Evolutionary conservation across 164 flowering plant species (phyloP).

Genomic region (Tetrastigma voinierianum): DNA sequence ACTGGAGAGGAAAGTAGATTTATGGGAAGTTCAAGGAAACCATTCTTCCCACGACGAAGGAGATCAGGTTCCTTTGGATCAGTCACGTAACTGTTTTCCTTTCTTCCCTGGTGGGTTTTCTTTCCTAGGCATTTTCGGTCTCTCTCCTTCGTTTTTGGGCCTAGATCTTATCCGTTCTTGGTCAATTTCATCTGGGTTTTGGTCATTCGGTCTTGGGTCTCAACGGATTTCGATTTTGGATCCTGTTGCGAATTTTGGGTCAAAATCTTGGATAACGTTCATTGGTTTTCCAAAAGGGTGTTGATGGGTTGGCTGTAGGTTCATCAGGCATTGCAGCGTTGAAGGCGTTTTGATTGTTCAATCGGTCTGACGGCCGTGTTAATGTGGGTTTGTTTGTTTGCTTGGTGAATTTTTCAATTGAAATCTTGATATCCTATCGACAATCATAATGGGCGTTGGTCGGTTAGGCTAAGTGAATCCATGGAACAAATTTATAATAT

Average conservation of each 20-base stretch:
- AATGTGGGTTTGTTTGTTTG: not conserved
- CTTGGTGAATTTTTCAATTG: no score
- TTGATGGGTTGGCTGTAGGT: constrained; percentile 10
- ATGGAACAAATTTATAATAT: constrained; percentile 3
- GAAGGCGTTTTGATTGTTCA: constrained; percentile 15
- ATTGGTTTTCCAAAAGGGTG: constrained; percentile 8
- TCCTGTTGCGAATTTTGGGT: not conserved
- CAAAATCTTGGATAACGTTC: not conserved
- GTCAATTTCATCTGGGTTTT: not conserved
- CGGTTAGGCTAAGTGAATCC: constrained; percentile 5
- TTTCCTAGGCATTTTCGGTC: not conserved
- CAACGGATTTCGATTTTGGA: not conserved
- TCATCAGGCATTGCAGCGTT: constrained; percentile 7
- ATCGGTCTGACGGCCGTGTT: not conserved
- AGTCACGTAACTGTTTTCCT: constrained; percentile 15
- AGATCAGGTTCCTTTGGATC: constrained; percentile 10
- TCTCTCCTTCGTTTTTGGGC: not conserved
- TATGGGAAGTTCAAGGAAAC: constrained; percentile 2
- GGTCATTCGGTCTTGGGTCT: not conserved
- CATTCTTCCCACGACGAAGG: constrained; percentile 7
- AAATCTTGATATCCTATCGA: no score
- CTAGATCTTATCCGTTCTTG: not conserved
- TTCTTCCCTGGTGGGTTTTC: constrained; percentile 1
- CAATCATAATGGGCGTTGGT: not conserved
- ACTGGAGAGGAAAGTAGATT: not conserved